Conservation (phyloP, 2,329 filamentous ascomycete genomes). For the Penicillium sp. region DNA sequence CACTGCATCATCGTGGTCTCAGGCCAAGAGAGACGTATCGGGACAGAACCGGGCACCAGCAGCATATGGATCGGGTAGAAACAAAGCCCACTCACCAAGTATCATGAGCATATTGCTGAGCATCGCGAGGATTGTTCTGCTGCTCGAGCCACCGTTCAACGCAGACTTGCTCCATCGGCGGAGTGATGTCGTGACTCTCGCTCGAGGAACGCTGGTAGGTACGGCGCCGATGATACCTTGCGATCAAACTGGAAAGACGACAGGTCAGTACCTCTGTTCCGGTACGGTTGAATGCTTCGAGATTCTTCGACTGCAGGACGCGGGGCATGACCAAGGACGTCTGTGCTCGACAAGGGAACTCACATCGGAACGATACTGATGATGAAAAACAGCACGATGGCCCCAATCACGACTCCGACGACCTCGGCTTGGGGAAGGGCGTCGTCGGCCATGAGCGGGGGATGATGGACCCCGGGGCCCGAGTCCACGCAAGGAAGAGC, state of each 20-base stretch:
- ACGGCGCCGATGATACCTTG: constrained; percentile 24
- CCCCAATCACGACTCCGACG: constrained; percentile 32
- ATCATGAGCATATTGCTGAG: constrained; percentile 25
- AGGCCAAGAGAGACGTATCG: constrained; percentile 8
- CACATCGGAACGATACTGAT: constrained; percentile 33
- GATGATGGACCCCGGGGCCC: constrained; percentile 9
- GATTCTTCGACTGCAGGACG: constrained; percentile 16
- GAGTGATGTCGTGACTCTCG: not conserved
- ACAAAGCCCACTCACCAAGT: constrained; percentile 24
- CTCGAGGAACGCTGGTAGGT: not conserved
- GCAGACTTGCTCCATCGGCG: constrained; percentile 15
- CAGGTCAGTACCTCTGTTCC: too few species aligned
- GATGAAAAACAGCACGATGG: constrained; percentile 26
- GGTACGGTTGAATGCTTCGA: constrained; percentile 10
- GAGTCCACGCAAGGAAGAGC: constrained; percentile 8
- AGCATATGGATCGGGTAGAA: constrained; percentile 1
- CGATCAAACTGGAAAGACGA: too few species aligned
- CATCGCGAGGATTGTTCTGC: constrained; percentile 17
- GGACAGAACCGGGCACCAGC: not conserved
- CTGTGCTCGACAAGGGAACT: constrained; percentile 19
- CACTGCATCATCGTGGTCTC: constrained; percentile 13
- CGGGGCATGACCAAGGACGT: constrained; percentile 15
- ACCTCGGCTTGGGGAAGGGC: constrained; percentile 24
- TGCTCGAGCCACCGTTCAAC: constrained; percentile 32
- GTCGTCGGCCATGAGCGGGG: constrained; percentile 23